Conservation (phyloP, 768 basidiomycete species). For the Hemileccinum rubropunctum region DNA sequence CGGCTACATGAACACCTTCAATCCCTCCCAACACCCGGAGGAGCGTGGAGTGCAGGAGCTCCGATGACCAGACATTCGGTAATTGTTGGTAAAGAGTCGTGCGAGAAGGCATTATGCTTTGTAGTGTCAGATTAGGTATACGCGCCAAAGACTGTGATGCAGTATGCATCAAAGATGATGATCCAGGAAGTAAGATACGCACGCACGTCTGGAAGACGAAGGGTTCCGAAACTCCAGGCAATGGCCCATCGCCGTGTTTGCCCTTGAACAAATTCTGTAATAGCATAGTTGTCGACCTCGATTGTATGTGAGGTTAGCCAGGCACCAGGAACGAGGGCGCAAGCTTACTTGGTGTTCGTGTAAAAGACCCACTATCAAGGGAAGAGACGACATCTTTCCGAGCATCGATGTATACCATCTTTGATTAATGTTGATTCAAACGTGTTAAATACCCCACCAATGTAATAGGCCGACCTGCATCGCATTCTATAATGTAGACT, state of each 20-base stretch:
- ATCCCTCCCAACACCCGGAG: conserved; percentile 34
- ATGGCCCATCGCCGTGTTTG: conserved; percentile 91
- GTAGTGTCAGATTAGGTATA: conserved; percentile 40
- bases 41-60: conserved; percentile 21
- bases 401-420: conserved; percentile 94
- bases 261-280: conserved; percentile 83
- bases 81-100: conserved; percentile 52
- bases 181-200: not conserved
- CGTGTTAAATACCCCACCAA: not conserved
- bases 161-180: conserved; percentile 30
- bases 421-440: not conserved
- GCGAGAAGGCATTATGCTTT: conserved; percentile 52
- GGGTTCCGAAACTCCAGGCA: conserved; percentile 74
- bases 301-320: not conserved
- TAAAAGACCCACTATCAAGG: conserved; percentile 55
- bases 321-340: not conserved
- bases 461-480: conserved; percentile 49
- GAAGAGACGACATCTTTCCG: conserved; percentile 79
- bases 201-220: conserved; percentile 77
- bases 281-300: conserved; percentile 83
- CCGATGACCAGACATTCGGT: conserved; percentile 7
- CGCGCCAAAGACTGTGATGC: conserved; percentile 35
- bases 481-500: conserved; percentile 47
- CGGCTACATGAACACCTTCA: conserved; percentile 21
- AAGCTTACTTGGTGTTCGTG: conserved; percentile 40